Evolutionary conservation across 768 basidiomycete species (phyloP).

Genomic region (Psilocybe cyanescens): DNA sequence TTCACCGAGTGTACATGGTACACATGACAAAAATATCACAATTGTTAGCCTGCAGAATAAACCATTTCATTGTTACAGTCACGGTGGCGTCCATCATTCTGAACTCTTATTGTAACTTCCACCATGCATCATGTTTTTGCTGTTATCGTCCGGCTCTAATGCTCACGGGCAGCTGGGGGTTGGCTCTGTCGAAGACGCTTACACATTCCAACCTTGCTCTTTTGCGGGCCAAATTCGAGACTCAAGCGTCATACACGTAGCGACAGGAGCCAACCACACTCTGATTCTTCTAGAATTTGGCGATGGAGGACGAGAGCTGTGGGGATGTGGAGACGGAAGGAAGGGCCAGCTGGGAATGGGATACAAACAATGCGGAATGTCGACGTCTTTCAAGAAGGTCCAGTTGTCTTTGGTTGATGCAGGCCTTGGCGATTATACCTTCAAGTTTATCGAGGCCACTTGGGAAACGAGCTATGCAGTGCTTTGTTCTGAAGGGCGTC

Average conservation of each 20-base stretch:
- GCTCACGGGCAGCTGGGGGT: slow-evolving; percentile 57
- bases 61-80: too few species aligned
- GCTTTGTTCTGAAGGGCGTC: slow-evolving; percentile 42
- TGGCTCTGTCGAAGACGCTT: slow-evolving; percentile 47
- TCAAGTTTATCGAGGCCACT: slow-evolving; percentile 58
- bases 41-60: too few species aligned
- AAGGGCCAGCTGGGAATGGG: slow-evolving; percentile 72
- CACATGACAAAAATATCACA: too few species aligned
- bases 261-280: slow-evolving; percentile 82
- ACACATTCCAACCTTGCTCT: slow-evolving; percentile 42
- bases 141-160: slow-evolving; percentile 52
- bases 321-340: slow-evolving; percentile 76
- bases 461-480: slow-evolving; percentile 90
- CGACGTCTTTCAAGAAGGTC: slow-evolving; percentile 52
- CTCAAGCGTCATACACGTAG: slow-evolving; percentile 50
- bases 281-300: slow-evolving; percentile 57
- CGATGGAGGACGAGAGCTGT: slow-evolving; percentile 47
- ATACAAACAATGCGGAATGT: slow-evolving; percentile 23
- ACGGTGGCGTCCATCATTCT: not conserved
- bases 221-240: slow-evolving; percentile 35
- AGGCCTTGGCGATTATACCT: slow-evolving; percentile 43
- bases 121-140: slow-evolving; percentile 18
- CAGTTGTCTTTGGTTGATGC: slow-evolving; percentile 38
- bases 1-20: slow-evolving; percentile 61
- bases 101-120: not conserved